Percentiles rank a stretch among this genome's conserved stretches.
These are phyloP conservation scores for Nyctanthes arbortristis DNA, from an alignment of 257 asterid species.

Conservation along the genomic window DNA sequence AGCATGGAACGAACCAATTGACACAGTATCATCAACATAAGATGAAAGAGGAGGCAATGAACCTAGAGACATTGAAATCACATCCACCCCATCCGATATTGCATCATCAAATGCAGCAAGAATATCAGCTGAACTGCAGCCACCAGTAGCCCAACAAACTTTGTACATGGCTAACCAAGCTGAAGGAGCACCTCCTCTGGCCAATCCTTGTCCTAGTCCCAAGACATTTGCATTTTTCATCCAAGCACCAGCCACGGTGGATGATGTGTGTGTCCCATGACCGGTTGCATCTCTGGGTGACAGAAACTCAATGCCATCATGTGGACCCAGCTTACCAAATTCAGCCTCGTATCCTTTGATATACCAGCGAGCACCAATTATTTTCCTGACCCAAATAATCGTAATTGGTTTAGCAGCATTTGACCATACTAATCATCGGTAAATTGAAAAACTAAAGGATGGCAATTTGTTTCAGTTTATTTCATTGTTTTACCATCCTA, in stretches of 20 bases:
- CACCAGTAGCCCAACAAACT: constrained; percentile 42
- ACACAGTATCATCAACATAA: constrained; percentile 27
- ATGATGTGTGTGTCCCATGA: constrained; percentile 49
- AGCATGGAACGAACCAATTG: constrained; percentile 39
- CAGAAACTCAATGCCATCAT: constrained; percentile 27
- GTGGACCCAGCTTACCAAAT: constrained; percentile 24
- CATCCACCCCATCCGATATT: constrained; percentile 35
- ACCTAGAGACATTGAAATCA: constrained; percentile 33
- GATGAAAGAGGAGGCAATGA: constrained; percentile 25
- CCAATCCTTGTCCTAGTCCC: constrained; percentile 34
- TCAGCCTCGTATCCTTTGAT: constrained; percentile 39
- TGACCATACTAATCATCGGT: too few relatives aligned
- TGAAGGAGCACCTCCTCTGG: constrained; percentile 44
- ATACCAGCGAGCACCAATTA: constrained; percentile 46
- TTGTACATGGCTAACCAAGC: constrained; percentile 42
- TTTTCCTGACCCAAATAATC: constrained; percentile 27
- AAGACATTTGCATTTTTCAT: constrained; percentile 25
- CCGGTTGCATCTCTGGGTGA: constrained; percentile 47
- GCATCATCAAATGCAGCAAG: constrained; percentile 47
- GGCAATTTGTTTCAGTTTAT: not conserved
- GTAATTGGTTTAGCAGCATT: not conserved
- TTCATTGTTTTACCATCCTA: not conserved
- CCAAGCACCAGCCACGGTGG: constrained; percentile 32
- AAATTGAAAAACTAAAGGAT: not conserved
- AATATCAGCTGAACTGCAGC: constrained; percentile 40